phyloP scores from a whole-genome alignment of 352 stramenopile genomes.

The Phytophthora cryptogea region DNA sequence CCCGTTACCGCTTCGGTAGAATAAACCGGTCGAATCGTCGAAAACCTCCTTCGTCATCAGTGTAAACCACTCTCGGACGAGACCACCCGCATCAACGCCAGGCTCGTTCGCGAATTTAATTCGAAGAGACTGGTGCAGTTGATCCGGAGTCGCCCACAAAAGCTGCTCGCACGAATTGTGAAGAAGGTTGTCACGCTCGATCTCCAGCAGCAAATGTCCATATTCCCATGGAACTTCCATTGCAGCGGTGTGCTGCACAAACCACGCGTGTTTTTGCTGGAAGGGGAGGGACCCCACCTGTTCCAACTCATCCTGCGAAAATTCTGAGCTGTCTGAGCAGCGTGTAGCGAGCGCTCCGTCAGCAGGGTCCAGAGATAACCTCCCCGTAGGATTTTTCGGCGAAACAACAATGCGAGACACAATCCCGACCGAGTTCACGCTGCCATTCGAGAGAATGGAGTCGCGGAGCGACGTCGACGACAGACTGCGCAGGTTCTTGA shows the following conservation, averaged over 20 bases:
- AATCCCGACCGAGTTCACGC: constrained; percentile 67
- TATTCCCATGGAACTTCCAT: constrained; percentile 90
- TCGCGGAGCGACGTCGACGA: constrained; percentile 70
- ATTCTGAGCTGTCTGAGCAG: constrained; percentile 61
- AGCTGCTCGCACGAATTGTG: constrained; percentile 91
- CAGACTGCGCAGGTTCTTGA: constrained; percentile 63
- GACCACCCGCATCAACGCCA: constrained; percentile 89
- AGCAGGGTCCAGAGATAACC: constrained; percentile 72
- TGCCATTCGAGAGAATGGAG: constrained; percentile 68
- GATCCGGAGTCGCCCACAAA: constrained; percentile 78
- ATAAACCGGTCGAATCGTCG: constrained; percentile 82
- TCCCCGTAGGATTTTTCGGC: constrained; percentile 71
- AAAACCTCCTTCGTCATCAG: constrained; percentile 91
- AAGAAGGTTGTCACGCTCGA: constrained; percentile 87
- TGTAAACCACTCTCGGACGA: constrained; percentile 93
- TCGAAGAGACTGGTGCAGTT: constrained; percentile 86
- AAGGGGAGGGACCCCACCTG: constrained; percentile 72
- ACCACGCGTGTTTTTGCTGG: constrained; percentile 90
- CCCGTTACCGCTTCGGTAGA: constrained; percentile 72
- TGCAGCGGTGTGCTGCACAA: constrained; percentile 83
- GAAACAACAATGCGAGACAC: constrained; percentile 80
- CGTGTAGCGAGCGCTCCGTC: constrained; percentile 63
- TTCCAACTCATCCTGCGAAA: constrained; percentile 77
- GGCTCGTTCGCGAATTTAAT: constrained; percentile 92
- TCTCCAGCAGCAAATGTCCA: constrained; percentile 84